Conservation (phyloP, 192 early-diverging fungal species). For the Piromyces finnis region DNA sequence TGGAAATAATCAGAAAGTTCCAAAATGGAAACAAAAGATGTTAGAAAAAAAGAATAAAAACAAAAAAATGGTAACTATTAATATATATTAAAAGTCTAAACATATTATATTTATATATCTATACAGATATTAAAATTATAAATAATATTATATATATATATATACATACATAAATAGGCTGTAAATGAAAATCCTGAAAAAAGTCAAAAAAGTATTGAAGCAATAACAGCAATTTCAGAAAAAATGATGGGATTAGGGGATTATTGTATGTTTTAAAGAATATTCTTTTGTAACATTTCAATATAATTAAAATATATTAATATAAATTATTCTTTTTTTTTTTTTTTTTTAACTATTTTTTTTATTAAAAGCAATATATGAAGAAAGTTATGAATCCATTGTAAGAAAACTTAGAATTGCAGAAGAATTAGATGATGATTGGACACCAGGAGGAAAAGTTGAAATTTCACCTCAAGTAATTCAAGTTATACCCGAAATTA, state of each 20-base stretch:
- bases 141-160: too few relatives aligned
- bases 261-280: neutral
- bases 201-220: neutral
- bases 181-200: neutral
- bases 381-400: neutral
- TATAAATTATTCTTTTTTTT: too few relatives aligned
- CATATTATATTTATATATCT: too few relatives aligned
- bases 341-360: too few relatives aligned
- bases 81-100: too few relatives aligned
- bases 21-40: neutral
- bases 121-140: too few relatives aligned
- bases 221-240: neutral
- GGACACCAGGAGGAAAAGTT: neutral
- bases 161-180: too few relatives aligned
- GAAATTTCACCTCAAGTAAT: neutral
- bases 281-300: neutral
- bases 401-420: neutral
- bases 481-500: neutral
- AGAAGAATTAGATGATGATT: neutral
- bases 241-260: neutral
- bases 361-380: neutral
- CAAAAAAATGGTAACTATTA: neutral
- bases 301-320: neutral
- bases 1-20: neutral
- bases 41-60: neutral